These are phyloP conservation scores for Apiospora rasikravindrae DNA, from an alignment of 2,329 filamentous ascomycete species.

Conservation along the genomic window DNA sequence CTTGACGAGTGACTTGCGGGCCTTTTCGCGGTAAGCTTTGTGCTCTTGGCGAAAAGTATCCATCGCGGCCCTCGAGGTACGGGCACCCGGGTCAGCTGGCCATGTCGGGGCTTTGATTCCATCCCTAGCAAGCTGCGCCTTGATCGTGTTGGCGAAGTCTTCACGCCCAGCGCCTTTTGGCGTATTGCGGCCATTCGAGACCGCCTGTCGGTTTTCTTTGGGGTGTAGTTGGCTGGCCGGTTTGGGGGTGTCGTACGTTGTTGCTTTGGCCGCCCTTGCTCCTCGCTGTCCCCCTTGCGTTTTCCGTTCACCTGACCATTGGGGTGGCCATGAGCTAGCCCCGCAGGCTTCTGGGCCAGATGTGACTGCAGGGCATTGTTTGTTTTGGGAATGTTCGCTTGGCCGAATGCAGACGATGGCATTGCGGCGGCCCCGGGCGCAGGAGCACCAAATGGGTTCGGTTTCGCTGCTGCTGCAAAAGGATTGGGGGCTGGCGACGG, in stretches of 20 bases:
- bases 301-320: slow-evolving; percentile 26
- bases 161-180: slow-evolving; percentile 20
- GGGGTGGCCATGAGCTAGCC: background rate
- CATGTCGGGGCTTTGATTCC: slow-evolving; percentile 59
- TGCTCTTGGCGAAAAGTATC: slow-evolving; percentile 61
- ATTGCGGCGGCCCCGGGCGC: background rate
- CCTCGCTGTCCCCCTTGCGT: slow-evolving; percentile 26
- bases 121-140: slow-evolving; percentile 59
- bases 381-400: slow-evolving; percentile 8
- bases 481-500: slow-evolving; percentile 1
- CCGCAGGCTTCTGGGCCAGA: background rate
- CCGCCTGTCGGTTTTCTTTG: background rate
- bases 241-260: slow-evolving; percentile 21
- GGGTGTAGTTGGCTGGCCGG: slow-evolving; percentile 22
- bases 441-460: slow-evolving; percentile 16
- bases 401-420: background rate
- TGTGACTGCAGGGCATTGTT: slow-evolving; percentile 5
- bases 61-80: slow-evolving; percentile 55
- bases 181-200: slow-evolving; percentile 9
- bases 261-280: slow-evolving; percentile 27
- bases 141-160: slow-evolving; percentile 53
- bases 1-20: slow-evolving; percentile 61
- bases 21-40: slow-evolving; percentile 62
- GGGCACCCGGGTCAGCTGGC: slow-evolving; percentile 60
- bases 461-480: background rate